Base-by-base conservation (phyloP, 169 alveolate genomes). In the Plasmodium billcollinsi region DNA sequence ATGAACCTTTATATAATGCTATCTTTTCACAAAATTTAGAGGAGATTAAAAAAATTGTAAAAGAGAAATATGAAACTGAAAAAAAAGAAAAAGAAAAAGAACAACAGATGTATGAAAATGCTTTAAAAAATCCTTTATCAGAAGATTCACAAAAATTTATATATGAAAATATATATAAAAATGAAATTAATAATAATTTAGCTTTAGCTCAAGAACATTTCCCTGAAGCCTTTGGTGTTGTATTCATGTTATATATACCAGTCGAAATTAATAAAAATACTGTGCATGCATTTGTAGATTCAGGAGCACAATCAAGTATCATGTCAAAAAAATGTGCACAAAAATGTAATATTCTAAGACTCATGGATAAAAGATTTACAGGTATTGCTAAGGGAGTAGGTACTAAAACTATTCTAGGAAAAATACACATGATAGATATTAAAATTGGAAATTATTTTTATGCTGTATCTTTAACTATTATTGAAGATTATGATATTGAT, bases 371-470 rank as follows among this genome's bases (percentile, higher is more conserved):
- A 62, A 95, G 99, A 73, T 97, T 93, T 91, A 93, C 95, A 24
- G 99, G 99, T 26, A 94, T 97, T 29, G 99, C 99, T 20, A 74
- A 80, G 73, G 99, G 99, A 43, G 98, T 98, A 8, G 99, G 99
- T 12, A 95, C 96, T 29, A 93, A 97, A 70, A 94, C 94, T 72
- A 98, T 98, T 21, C 65, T 98, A 26, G 99, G 99, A 29, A 94
- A 95, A 76, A 96, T 98, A 58, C 99, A 98, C 92, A 95, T 97
- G 74, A 99, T 98, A 11, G 96, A 97, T 75, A 96, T 98, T 93
- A 95, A 98, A 90, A 95, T 98, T 15, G 97, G 98, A 74, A 88
- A 94, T 54, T 63, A 80, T 63, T 96, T 90, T 76, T 94, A 96
- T 88, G 97, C 98, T 26, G 95, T 97, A 67, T 96, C 99, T 65